These are phyloP conservation scores for Aspergillus sp. DNA, from an alignment of 2,329 filamentous ascomycete genomes.

Conservation along the genomic window DNA sequence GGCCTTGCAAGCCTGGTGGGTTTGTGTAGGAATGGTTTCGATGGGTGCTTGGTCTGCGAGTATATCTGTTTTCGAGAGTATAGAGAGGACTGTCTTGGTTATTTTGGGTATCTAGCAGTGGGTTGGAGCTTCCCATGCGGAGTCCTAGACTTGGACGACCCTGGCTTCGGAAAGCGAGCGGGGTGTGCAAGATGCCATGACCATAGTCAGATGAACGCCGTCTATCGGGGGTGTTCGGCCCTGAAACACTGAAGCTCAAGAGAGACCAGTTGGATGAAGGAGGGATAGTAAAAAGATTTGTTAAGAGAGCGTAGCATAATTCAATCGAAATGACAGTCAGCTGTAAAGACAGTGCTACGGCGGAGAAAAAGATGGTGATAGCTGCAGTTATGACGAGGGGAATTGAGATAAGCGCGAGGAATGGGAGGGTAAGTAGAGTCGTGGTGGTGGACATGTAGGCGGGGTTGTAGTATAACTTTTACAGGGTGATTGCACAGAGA, in stretches of 20 bases:
- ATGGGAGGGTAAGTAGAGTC: constrained; percentile 56
- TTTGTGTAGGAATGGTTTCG: constrained; percentile 14
- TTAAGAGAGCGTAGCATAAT: constrained; percentile 58
- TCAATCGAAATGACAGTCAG: constrained; percentile 65
- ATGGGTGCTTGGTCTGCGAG: constrained; percentile 19
- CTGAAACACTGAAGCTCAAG: constrained; percentile 30
- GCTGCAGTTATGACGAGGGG: constrained; percentile 64
- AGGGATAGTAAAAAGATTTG: constrained; percentile 51
- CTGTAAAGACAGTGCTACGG: constrained; percentile 61
- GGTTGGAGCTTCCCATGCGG: constrained; percentile 10
- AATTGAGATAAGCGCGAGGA: constrained; percentile 62
- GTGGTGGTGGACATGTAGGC: constrained; percentile 30
- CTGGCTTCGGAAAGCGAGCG: not conserved
- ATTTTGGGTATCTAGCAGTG: not conserved
- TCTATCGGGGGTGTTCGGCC: constrained; percentile 26
- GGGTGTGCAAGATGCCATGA: constrained; percentile 12
- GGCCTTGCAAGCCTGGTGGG: constrained; percentile 21
- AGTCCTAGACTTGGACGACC: constrained; percentile 6
- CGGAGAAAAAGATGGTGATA: constrained; percentile 63
- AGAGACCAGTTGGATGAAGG: constrained; percentile 28
- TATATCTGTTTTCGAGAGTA: not conserved
- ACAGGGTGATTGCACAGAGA: not conserved
- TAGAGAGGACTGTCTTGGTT: constrained; percentile 1
- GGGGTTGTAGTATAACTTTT: not conserved
- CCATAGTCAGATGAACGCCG: constrained; percentile 28